Evolutionary conservation across 768 basidiomycete species (phyloP), one percentile per base, ranked within the genome.

Genomic region (Psilocybe sp.): DNA sequence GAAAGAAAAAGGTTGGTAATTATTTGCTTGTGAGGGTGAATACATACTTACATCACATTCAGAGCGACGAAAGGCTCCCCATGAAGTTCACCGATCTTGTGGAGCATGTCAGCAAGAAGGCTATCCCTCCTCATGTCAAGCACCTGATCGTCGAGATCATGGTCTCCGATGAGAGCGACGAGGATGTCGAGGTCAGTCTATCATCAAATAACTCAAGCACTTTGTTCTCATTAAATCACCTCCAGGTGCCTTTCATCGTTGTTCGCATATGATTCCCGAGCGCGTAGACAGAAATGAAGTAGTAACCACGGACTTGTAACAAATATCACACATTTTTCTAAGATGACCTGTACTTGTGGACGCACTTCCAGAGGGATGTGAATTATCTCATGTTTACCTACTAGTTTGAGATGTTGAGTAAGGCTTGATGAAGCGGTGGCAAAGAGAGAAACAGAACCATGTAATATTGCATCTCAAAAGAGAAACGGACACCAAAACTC

Each of bases 51-150:
- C 36, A 37, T 35, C 32, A 18, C 13, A 33, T 50, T 4, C 47
- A 96, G 93, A 87, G 87, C 60, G 84, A 92, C 40, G 94, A 96
- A 64, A 79, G 95, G 46, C 66, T 96, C 54, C 79, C 82, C 5
- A 89, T 97, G 92, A 87, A 81, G 61, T 92, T 99, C 72, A 90
- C 85, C 66, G 84, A 86, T 53, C 77, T 99, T 23, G 94, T 96
- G 9, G 96, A 98, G 67, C 79, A 79, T 47, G 93, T 99, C 49
- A 93, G 89, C 75, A 98, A 92, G 82, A 98, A 95, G 71, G 83
- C 92, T 5, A 80, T 98, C 52, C 85, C 85, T 11, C 81, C 89
- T 8, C 85, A 93, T 63, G 78, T 79, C 51, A 93, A 85, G 62
- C 86, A 92, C 59, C 77, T 98, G 35, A 76, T 96, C 39, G 91